Evolutionary conservation across 2,329 filamentous ascomycete species (phyloP).

Genomic region (Penicillium vulpinum): DNA sequence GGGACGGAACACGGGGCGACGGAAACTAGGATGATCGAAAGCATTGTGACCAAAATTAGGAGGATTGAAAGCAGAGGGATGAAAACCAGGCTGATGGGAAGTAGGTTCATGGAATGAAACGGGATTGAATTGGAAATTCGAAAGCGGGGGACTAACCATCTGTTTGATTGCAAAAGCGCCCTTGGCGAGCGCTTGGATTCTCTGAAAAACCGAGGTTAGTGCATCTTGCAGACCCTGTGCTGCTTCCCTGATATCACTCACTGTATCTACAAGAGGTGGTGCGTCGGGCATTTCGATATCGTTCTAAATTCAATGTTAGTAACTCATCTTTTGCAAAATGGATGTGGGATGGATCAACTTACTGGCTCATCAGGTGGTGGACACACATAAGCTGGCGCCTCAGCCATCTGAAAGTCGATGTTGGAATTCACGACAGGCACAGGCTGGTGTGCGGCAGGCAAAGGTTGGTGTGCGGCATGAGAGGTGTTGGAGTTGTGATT

Average conservation of each 20-base stretch:
- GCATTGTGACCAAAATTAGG: too few species aligned
- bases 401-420: neutral
- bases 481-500: neutral
- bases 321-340: neutral
- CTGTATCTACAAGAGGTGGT: slow-evolving; percentile 6
- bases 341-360: neutral
- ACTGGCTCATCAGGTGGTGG: slow-evolving; percentile 3
- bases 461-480: neutral
- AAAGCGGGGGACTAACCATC: neutral
- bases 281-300: slow-evolving; percentile 22
- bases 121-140: neutral
- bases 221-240: neutral
- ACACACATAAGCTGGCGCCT: too few species aligned
- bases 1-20: neutral
- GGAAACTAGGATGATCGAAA: neutral
- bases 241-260: neutral
- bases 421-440: neutral
- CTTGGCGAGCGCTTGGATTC: neutral
- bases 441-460: neutral
- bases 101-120: neutral
- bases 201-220: neutral
- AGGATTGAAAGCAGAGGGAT: neutral
- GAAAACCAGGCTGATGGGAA: neutral
- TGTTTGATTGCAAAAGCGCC: neutral
- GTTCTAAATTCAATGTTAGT: slow-evolving; percentile 1